phyloP scores from a whole-genome alignment of 768 basidiomycete genomes.

The Trametes cingulata region DNA sequence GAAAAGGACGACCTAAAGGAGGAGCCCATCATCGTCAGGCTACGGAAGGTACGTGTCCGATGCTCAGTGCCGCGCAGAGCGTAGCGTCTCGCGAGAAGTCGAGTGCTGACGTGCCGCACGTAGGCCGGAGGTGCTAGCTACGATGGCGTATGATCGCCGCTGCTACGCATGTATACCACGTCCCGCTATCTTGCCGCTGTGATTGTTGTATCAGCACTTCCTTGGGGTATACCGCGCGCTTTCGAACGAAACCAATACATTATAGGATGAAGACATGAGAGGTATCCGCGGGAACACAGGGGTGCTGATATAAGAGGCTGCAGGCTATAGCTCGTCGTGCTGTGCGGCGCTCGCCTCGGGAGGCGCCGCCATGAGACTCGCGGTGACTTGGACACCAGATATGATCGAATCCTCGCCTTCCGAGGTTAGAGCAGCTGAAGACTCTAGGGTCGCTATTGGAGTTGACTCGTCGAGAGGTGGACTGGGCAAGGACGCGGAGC shows the following conservation, averaged over 20 bases:
- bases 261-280: no score
- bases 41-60: constrained; percentile 68
- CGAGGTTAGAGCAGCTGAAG: background rate
- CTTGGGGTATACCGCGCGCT: background rate
- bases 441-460: background rate
- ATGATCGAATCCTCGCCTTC: background rate
- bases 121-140: constrained; percentile 90
- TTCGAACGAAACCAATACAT: no score
- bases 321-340: constrained; percentile 11
- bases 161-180: background rate
- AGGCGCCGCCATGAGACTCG: no score
- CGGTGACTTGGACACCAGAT: background rate
- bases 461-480: background rate
- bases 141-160: constrained; percentile 64
- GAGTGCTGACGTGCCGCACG: background rate
- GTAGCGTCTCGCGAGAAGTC: background rate
- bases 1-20: constrained; percentile 85
- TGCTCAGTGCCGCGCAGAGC: background rate
- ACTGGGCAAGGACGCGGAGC: background rate
- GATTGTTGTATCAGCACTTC: constrained; percentile 14
- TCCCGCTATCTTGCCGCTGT: constrained; percentile 6
- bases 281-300: no score
- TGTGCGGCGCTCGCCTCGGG: background rate
- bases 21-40: constrained; percentile 77
- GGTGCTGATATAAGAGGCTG: no score